Conservation (phyloP, 441 rosid genomes). For the Omphalea diandra region DNA sequence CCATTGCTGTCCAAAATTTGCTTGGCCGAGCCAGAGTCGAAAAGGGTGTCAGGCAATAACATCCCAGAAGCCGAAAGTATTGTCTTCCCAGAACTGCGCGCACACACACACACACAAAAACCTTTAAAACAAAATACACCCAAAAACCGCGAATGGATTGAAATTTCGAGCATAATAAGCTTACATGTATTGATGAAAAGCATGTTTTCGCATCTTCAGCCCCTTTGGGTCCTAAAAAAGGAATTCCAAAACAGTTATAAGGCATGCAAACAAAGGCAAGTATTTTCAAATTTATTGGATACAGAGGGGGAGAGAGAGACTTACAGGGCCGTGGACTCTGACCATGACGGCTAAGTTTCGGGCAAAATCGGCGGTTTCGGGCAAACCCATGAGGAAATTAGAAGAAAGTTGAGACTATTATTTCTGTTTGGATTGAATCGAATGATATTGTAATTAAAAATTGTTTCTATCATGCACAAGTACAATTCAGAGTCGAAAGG, state of each 20-base stretch:
- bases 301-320: constrained; percentile 17
- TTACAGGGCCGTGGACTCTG: constrained; percentile 82
- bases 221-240: constrained; percentile 77
- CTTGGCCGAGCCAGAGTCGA: constrained; percentile 35
- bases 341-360: constrained; percentile 71
- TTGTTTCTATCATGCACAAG: too few species aligned
- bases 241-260: not conserved
- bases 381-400: constrained; percentile 53
- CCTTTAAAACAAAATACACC: not conserved
- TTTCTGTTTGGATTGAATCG: too few species aligned
- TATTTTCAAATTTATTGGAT: too few species aligned
- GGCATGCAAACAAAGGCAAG: not conserved
- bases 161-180: constrained; percentile 16
- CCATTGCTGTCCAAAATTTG: constrained; percentile 32
- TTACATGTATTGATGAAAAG: constrained; percentile 84
- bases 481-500: too few species aligned
- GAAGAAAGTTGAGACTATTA: too few species aligned
- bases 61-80: constrained; percentile 90
- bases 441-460: too few species aligned
- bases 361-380: constrained; percentile 47
- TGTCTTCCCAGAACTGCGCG: constrained; percentile 72
- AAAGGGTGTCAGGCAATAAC: constrained; percentile 53
- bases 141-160: not conserved
- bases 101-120: not conserved
- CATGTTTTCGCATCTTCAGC: constrained; percentile 85